phyloP scores from a whole-genome alignment of 106 monocot species.

The Dendrobium huoshanense region DNA sequence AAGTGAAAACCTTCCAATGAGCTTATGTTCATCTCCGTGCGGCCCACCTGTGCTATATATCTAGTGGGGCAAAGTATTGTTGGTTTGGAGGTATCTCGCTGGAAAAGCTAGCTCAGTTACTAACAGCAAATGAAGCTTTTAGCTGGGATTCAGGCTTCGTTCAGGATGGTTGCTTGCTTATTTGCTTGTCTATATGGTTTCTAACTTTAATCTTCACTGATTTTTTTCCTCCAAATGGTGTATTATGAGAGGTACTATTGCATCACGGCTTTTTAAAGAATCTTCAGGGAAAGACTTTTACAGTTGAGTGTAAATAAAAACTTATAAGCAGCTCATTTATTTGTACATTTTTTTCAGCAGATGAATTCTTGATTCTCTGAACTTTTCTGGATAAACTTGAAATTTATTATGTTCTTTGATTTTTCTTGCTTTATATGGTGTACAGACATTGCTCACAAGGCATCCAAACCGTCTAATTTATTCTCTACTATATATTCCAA shows the following conservation, averaged over 20 bases:
- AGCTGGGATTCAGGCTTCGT: neutral
- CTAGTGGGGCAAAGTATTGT: too few relatives aligned
- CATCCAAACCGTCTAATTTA: neutral
- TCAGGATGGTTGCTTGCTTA: neutral
- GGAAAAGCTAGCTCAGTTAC: too few relatives aligned
- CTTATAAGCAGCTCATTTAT: neutral
- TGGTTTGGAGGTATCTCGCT: neutral
- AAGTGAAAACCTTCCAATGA: neutral
- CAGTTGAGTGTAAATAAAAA: neutral
- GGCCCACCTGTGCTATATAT: too few relatives aligned
- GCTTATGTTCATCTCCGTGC: neutral
- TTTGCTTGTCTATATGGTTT: neutral
- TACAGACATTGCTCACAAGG: neutral
- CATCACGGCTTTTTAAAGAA: too few relatives aligned
- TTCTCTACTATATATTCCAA: neutral
- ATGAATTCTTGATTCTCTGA: neutral
- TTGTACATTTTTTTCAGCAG: conserved; percentile 2
- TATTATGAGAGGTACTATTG: neutral
- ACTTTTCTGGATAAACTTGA: neutral
- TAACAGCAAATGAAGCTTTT: neutral
- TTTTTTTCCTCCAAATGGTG: neutral
- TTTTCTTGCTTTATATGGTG: neutral
- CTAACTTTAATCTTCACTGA: neutral
- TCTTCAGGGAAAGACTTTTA: too few relatives aligned
- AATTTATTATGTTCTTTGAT: neutral